Evolutionary conservation across 768 basidiomycete genomes (phyloP).

Genomic region (Boletus rubescentipes): DNA sequence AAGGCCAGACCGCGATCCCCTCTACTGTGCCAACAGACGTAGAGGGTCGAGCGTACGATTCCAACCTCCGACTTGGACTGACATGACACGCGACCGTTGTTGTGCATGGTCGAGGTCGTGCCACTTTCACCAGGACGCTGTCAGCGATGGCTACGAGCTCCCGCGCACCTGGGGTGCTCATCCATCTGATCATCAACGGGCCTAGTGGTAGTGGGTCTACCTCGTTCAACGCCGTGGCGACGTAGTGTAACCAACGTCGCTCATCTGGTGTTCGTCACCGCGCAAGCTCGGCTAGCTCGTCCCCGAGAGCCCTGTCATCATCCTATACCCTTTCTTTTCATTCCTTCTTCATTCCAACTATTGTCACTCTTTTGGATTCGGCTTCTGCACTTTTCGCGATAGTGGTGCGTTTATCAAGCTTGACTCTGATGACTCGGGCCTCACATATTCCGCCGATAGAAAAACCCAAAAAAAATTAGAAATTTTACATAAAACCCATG

Average conservation of each 20-base stretch:
- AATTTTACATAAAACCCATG: too few relatives aligned
- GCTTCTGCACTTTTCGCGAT: too few relatives aligned
- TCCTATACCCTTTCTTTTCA: conserved; percentile 6
- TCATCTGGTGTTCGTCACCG: not conserved
- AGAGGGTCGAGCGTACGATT: not conserved
- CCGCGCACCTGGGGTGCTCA: not conserved
- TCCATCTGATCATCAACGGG: not conserved
- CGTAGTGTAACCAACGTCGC: not conserved
- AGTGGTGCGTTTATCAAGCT: too few relatives aligned
- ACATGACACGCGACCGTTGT: not conserved
- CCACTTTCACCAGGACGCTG: not conserved
- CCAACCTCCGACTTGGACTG: not conserved
- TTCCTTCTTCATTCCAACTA: not conserved
- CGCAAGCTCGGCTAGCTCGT: not conserved
- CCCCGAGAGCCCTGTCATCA: not conserved
- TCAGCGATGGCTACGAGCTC: not conserved
- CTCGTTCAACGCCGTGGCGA: not conserved
- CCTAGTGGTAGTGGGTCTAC: not conserved
- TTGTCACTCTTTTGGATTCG: too few relatives aligned
- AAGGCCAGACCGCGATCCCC: not conserved
- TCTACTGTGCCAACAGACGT: not conserved
- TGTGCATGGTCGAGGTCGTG: not conserved
- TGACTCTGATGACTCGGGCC: too few relatives aligned
- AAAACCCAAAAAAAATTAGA: too few relatives aligned
- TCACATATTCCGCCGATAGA: too few relatives aligned